A percentile compares a stretch with the other conserved stretches of the same genome.
phyloP scores from a whole-genome alignment of 768 basidiomycete genomes.

The Paxillus ammoniavirescens region DNA sequence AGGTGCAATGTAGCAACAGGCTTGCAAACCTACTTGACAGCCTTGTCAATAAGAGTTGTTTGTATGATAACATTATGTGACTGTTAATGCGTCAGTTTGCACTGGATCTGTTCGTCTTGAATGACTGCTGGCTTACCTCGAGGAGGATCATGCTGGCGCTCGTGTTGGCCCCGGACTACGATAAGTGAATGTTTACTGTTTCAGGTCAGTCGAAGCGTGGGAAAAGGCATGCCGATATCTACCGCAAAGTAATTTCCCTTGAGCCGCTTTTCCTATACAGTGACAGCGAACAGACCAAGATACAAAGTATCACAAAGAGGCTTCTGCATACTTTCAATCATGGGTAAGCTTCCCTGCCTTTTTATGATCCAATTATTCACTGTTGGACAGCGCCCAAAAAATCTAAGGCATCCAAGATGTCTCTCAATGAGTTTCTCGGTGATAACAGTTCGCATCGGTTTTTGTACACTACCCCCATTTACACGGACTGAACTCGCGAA shows the following conservation, averaged over 20 bases:
- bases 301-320: slow-evolving; percentile 13
- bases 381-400: slow-evolving; percentile 73
- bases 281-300: slow-evolving; percentile 4
- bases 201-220: slow-evolving; percentile 21
- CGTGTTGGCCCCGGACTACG: neutral
- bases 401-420: slow-evolving; percentile 84
- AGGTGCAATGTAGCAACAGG: slow-evolving; percentile 2
- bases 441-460: slow-evolving; percentile 62
- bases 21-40: slow-evolving; percentile 61
- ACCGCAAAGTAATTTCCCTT: slow-evolving; percentile 20
- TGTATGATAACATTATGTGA: slow-evolving; percentile 93
- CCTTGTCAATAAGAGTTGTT: slow-evolving; percentile 83
- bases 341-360: slow-evolving; percentile 20
- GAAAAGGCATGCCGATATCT: slow-evolving; percentile 22
- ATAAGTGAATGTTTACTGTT: neutral
- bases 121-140: slow-evolving; percentile 49
- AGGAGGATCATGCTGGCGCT: slow-evolving; percentile 70
- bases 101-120: neutral
- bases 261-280: slow-evolving; percentile 15
- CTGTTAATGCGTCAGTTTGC: slow-evolving; percentile 38
- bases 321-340: slow-evolving; percentile 12
- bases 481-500: slow-evolving; percentile 13
- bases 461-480: slow-evolving; percentile 9
- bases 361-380: slow-evolving; percentile 5
- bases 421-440: slow-evolving; percentile 88